Evolutionary conservation across 306 rosid genomes (phyloP).

Genomic region (Prunus padus): DNA sequence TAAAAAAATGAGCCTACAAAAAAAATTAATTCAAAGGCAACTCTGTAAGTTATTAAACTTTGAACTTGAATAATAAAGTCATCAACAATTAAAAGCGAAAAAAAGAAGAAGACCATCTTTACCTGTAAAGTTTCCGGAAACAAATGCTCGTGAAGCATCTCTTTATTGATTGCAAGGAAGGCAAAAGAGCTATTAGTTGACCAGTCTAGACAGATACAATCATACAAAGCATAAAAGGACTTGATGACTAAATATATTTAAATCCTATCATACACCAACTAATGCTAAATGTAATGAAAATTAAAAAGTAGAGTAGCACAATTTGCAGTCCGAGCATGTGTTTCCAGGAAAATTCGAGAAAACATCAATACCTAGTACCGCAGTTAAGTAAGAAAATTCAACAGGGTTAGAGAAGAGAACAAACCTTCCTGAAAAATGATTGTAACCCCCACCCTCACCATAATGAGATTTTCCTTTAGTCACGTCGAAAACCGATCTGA

Average conservation of each 20-base stretch:
- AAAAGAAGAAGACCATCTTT: conserved; percentile 6
- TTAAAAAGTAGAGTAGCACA: neutral
- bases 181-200: conserved; percentile 18
- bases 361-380: neutral
- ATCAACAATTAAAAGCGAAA: neutral
- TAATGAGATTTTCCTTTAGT: conserved; percentile 92
- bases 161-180: conserved; percentile 34
- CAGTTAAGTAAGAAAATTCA: neutral
- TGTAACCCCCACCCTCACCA: conserved; percentile 85
- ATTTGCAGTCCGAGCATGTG: neutral
- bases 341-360: neutral
- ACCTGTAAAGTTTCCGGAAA: conserved; percentile 98
- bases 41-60: conserved; percentile 1
- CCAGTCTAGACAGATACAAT: neutral
- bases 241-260: neutral
- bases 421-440: conserved; percentile 95
- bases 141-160: conserved; percentile 98
- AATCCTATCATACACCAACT: neutral
- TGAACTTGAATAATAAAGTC: neutral
- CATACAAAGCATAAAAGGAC: neutral
- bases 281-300: neutral
- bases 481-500: conserved; percentile 89
- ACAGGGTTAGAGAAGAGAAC: conserved; percentile 7
- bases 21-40: conserved; percentile 1
- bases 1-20: neutral